Base-by-base conservation (phyloP, 75 land plant genomes). In the Picea glauca region DNA sequence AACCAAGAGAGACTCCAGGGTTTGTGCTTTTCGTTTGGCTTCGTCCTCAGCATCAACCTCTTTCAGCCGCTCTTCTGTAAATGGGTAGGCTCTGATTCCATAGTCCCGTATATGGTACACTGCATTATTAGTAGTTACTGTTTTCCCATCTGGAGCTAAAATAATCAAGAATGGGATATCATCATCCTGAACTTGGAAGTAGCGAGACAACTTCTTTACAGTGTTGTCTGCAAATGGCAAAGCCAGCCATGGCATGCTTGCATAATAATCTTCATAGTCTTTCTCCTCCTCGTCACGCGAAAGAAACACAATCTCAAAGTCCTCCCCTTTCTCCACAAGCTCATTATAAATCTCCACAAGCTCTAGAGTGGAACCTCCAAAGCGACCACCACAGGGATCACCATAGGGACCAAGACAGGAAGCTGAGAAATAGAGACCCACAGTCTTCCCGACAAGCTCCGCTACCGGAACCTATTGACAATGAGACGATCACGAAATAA, bases 381-480 rank as follows among this genome's bases (percentile, higher is more conserved):
- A 83, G 9, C 88, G 90, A 15, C 86, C 85, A 64, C 81, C 76
- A 26, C 26, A 26, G 26, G 26, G 26, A 26, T 26, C 26, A 26
- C 26, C 26, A 26, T 26, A 26, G 26, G 26, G 26, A 26, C 26
- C 26, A 26, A 26, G 26, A 26, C 88, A 83, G 26, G 26, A 26
- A 26, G 85, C 90, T 5, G 81, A 80, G 64, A 88, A 88, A 77
- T 83, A 88, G 5, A 88, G 81, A 40, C 90, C 90, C 18, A 88
- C 74, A 20, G 90, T 88, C 64, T 83, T 88, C 2, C 90, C 90
- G 40, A 62, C 72, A 59, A 86, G 88, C 13, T 83, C 66, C 4
- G 82, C 62, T 14, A 85, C 54, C 21, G 60, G 57, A n/a, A 83
- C 67, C 90, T 88, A 77, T 74, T 43, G 46, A 43, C 4, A 4